phyloP scores from a whole-genome alignment of 2,329 filamentous ascomycete genomes.

The Chrysoporthe puriensis region DNA sequence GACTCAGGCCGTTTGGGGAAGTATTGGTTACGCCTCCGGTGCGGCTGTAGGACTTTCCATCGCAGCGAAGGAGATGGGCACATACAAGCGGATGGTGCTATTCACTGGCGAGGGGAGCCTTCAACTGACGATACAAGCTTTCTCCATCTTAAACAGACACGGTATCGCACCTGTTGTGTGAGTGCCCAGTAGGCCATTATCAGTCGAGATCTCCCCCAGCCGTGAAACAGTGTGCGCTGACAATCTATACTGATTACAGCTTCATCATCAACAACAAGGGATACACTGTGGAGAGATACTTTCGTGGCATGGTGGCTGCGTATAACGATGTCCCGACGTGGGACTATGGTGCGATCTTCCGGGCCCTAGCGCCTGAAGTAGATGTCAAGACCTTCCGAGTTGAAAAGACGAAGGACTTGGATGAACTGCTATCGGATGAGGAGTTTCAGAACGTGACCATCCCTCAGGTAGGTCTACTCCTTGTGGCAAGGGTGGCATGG shows the following conservation, averaged over 20 bases:
- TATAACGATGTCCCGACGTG: slow-evolving; percentile 30
- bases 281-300: slow-evolving; percentile 31
- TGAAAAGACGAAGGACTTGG: not conserved
- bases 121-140: slow-evolving; percentile 31
- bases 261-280: slow-evolving; percentile 30
- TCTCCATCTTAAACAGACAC: slow-evolving; percentile 28
- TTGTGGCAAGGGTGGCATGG: not conserved
- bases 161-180: slow-evolving; percentile 28
- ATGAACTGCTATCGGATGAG: not conserved
- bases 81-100: slow-evolving; percentile 29
- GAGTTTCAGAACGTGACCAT: not conserved
- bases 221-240: not conserved
- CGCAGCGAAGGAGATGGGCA: slow-evolving; percentile 31
- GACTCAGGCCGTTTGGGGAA: slow-evolving; percentile 33
- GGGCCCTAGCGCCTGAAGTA: not conserved
- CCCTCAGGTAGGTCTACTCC: not conserved
- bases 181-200: not conserved
- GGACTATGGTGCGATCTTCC: slow-evolving; percentile 26
- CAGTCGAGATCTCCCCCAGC: not conserved
- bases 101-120: slow-evolving; percentile 36
- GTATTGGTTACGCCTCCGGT: slow-evolving; percentile 33
- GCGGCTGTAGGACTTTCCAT: slow-evolving; percentile 30
- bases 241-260: not conserved
- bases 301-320: slow-evolving; percentile 26
- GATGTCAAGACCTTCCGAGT: not conserved